phyloP scores from a whole-genome alignment of 805 yeast genomes.

The Candida parachauliodes region DNA sequence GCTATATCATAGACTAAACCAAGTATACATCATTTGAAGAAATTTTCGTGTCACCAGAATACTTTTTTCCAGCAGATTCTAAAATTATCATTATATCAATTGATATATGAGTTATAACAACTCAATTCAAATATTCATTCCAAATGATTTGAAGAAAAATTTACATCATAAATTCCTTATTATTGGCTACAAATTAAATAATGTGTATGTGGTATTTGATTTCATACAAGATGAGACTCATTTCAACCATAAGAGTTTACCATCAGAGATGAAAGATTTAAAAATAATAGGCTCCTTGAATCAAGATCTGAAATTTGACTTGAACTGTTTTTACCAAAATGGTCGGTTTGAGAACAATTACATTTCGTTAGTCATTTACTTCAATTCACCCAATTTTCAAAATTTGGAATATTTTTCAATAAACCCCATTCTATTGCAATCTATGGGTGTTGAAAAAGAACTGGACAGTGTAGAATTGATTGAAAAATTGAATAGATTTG shows the following conservation, averaged over 20 bases:
- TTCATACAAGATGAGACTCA: not conserved
- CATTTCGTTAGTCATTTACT: conserved; percentile 30
- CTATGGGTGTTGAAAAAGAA: conserved; percentile 24
- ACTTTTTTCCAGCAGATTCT: too few species aligned
- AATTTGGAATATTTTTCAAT: conserved; percentile 75
- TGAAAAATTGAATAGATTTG: conserved; percentile 20
- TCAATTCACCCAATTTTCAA: conserved; percentile 66
- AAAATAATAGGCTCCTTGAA: conserved; percentile 16
- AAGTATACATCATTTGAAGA: too few species aligned
- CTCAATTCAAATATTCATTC: conserved; percentile 25
- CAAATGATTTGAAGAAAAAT: conserved; percentile 23
- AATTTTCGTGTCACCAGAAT: too few species aligned
- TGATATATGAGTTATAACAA: conserved; percentile 22
- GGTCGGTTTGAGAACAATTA: conserved; percentile 19
- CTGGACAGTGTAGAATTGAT: conserved; percentile 12
- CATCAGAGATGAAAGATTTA: conserved; percentile 13
- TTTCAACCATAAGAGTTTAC: conserved; percentile 4
- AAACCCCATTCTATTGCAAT: conserved; percentile 66
- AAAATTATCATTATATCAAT: too few species aligned
- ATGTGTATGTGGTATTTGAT: conserved; percentile 21
- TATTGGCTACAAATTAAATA: conserved; percentile 23
- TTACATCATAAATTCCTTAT: conserved; percentile 11
- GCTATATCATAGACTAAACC: too few species aligned
- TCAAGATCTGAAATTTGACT: conserved; percentile 5
- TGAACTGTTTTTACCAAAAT: conserved; percentile 9